These are phyloP conservation scores for Angophora floribunda DNA, from an alignment of 345 rosid species.

Conservation along the genomic window DNA sequence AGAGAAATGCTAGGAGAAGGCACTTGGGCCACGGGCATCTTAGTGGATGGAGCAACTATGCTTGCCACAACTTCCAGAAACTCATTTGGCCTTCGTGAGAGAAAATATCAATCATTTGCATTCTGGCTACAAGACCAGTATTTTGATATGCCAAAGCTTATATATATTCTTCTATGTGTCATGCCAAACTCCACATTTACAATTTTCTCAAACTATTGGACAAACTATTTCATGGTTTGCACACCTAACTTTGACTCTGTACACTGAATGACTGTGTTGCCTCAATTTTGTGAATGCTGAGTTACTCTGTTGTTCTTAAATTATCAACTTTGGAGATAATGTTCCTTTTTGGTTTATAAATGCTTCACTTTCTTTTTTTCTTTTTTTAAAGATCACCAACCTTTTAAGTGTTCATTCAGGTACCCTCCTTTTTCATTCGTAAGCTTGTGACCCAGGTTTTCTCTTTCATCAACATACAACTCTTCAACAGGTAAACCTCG, in stretches of 20 bases:
- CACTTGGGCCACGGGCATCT: background rate
- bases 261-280: background rate
- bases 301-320: background rate
- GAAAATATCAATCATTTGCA: background rate
- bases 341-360: background rate
- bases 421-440: constrained; percentile 94
- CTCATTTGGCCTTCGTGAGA: background rate
- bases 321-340: background rate
- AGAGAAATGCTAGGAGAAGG: background rate
- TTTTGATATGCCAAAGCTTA: background rate
- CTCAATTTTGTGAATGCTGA: background rate
- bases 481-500: constrained; percentile 75
- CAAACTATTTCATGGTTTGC: background rate
- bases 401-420: constrained; percentile 30
- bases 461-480: constrained; percentile 89
- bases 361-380: background rate
- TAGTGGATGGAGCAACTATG: background rate
- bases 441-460: constrained; percentile 95
- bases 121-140: background rate
- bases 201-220: background rate
- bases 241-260: background rate
- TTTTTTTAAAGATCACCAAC: constrained; percentile 1
- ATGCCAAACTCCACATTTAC: background rate
- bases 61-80: background rate
- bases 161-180: background rate